These are phyloP conservation scores for Neurospora hispaniola DNA, from an alignment of 495 filamentous ascomycete genomes.

Conservation along the genomic window DNA sequence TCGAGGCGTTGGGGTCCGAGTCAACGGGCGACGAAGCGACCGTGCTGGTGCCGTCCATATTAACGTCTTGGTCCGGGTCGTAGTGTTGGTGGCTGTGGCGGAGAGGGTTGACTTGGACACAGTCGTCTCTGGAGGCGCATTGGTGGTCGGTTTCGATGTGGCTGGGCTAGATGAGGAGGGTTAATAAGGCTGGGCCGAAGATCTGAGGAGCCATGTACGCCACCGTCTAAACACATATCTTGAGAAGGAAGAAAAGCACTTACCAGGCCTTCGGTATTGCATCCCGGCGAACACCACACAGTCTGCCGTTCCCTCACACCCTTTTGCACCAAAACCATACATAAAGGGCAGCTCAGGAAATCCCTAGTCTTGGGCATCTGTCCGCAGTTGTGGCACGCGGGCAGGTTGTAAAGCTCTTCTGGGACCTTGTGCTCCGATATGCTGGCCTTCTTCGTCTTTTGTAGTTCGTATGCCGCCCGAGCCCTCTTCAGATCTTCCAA, in stretches of 20 bases:
- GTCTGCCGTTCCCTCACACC: slow-evolving; percentile 14
- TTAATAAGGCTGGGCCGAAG: not conserved
- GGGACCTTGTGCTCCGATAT: slow-evolving; percentile 13
- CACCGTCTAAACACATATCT: not conserved
- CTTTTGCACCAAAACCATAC: slow-evolving; percentile 24
- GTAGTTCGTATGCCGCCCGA: slow-evolving; percentile 31
- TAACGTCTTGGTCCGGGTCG: not conserved
- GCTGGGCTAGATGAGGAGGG: slow-evolving; percentile 1
- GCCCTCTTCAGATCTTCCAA: slow-evolving; percentile 33
- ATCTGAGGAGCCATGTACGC: not conserved
- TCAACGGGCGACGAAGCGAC: not conserved
- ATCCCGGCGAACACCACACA: slow-evolving; percentile 36
- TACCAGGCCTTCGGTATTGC: slow-evolving; percentile 32
- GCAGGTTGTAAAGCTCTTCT: slow-evolving; percentile 23
- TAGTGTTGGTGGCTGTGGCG: not conserved
- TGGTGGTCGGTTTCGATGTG: slow-evolving; percentile 14
- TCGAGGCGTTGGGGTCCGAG: slow-evolving; percentile 1
- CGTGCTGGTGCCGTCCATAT: slow-evolving; percentile 3
- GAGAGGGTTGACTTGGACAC: slow-evolving; percentile 8
- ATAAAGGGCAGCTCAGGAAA: slow-evolving; percentile 30
- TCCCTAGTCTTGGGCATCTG: slow-evolving; percentile 16
- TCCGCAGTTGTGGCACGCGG: slow-evolving; percentile 28
- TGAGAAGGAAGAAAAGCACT: slow-evolving; percentile 7
- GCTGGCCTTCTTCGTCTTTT: slow-evolving; percentile 26
- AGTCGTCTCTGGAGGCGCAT: slow-evolving; percentile 15